Base-by-base conservation (phyloP, 768 basidiomycete genomes). In the Termitomyces sp. region DNA sequence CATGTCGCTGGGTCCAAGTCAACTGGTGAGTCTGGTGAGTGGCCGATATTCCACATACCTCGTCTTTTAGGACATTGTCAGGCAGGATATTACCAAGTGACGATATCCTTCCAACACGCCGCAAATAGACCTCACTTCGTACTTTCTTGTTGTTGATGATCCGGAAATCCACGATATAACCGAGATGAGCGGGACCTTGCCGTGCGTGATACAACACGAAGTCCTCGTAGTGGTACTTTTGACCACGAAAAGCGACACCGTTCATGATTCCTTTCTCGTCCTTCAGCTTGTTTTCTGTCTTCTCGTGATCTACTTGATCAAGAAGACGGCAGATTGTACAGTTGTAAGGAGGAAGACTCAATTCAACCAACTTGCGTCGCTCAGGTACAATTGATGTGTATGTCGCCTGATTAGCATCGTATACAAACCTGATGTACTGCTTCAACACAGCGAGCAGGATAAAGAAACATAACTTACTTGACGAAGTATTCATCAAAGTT, bases 221-320 rank as follows among this genome's bases (percentile, higher is more conserved):
- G 37, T 92, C 90, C 42, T 83, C 69, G 0, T 73, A 48, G 53
- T 92, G 90, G 59, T 85, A 91, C 0, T 69, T 69, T 1, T 71
- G 61, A 0, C 81, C 82, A 10, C 68, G 69, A 63, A 74, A 83
- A 0, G 73, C 67, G 25, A 89, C 57, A 0, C 82, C 86, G 19
- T 68, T 69, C 0, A 62, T 56, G 12, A 59, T 49, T 0, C 65
- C 66, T n/a, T 65, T 38, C 0, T 66, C 60, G 12, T 71, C 68
- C n/a, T 68, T 71, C n/a, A 79, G 62, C 29, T 59, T 66, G 1
- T 62, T 58, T 12, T 70, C 66, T n/a, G 63, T 57, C 17, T 61
- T 53, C 11, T 73, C 69, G n/a, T 72, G 62, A 11, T 76, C 65
- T 12, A 59, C 59, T 53, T 78, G 68, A 19, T 69, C 66, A 7